phyloP scores from a whole-genome alignment of 192 early-diverging fungal species.

The Podila horticola region DNA sequence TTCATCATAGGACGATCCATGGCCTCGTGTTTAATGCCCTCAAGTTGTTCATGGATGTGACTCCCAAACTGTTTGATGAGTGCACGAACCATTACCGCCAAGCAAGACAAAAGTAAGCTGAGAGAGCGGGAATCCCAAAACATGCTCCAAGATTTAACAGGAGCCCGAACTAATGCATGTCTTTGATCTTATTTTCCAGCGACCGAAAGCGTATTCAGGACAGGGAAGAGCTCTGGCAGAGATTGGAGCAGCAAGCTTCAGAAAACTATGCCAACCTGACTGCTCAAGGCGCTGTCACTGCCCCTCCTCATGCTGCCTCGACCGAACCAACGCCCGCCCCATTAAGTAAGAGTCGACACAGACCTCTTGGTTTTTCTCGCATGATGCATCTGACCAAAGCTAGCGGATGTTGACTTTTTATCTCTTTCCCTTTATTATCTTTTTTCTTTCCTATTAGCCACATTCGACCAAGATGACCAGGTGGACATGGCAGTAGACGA shows the following conservation, averaged over 20 bases:
- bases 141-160: too few relatives aligned
- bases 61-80: conserved; percentile 95
- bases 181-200: conserved; percentile 40
- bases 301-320: conserved; percentile 9
- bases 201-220: conserved; percentile 87
- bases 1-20: conserved; percentile 83
- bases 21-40: conserved; percentile 97
- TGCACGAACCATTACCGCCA: conserved; percentile 95
- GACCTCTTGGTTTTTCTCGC: neutral
- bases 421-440: neutral
- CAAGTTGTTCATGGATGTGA: conserved; percentile 97
- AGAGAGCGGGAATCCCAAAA: too few relatives aligned
- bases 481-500: conserved; percentile 32
- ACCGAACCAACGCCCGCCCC: conserved; percentile 32
- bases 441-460: conserved; percentile 7
- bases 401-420: neutral
- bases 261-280: conserved; percentile 49
- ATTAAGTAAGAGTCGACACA: conserved; percentile 19
- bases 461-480: conserved; percentile 30
- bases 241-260: conserved; percentile 68
- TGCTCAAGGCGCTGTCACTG: conserved; percentile 39
- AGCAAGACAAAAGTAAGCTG: conserved; percentile 82
- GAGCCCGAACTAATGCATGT: too few relatives aligned
- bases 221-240: conserved; percentile 82
- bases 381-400: neutral